Evolutionary conservation across 2,329 filamentous ascomycete genomes (phyloP).

Genomic region (Fonsecaea nubica): DNA sequence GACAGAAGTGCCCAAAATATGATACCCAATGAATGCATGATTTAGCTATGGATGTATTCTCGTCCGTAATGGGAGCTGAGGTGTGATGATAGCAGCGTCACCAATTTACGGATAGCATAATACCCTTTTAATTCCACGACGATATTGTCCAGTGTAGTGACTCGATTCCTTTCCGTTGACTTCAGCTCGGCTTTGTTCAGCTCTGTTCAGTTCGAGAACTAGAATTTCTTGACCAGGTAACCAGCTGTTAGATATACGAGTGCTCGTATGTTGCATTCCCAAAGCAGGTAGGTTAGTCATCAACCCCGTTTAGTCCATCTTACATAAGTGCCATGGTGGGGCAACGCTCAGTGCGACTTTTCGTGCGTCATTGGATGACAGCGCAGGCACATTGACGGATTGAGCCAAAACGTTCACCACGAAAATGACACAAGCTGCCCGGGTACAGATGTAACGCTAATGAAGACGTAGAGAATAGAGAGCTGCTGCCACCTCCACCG

Average conservation of each 20-base stretch:
- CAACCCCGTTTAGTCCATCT: not conserved
- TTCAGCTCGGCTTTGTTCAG: not conserved
- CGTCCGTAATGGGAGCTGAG: not conserved
- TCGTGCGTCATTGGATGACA: not conserved
- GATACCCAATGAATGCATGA: constrained; percentile 17
- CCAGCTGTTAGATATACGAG: not conserved
- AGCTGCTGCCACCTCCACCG: not conserved
- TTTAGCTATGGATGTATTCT: not conserved
- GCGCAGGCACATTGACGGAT: not conserved
- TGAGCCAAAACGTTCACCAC: not conserved
- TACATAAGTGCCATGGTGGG: constrained; percentile 1
- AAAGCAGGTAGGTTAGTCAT: not conserved
- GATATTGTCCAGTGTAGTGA: not conserved
- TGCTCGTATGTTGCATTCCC: not conserved
- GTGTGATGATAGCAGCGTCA: not conserved
- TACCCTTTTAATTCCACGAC: not conserved
- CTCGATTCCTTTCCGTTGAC: not conserved
- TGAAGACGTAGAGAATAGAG: constrained; percentile 11
- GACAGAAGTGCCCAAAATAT: constrained; percentile 8
- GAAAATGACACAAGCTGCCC: not conserved
- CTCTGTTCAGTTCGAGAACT: not conserved
- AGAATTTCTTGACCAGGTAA: not conserved
- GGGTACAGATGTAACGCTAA: not conserved
- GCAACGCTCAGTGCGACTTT: not conserved
- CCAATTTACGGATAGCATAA: not conserved